Base-by-base conservation (phyloP, 345 rosid genomes). In the Brassica carinata region DNA sequence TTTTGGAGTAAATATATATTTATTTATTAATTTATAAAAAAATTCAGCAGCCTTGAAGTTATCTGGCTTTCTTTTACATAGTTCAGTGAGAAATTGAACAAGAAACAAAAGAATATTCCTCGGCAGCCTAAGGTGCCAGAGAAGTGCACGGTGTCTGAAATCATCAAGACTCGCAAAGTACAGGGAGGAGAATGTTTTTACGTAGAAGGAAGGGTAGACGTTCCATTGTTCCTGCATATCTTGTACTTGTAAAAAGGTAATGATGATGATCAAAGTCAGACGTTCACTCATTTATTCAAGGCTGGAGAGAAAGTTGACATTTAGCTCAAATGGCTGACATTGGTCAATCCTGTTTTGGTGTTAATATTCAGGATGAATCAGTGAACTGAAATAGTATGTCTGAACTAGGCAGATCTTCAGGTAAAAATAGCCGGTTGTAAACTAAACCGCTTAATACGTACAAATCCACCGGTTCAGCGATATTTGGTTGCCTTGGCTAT, bases 151-250 rank as follows among this genome's bases (percentile, higher is more conserved):
- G 87, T 91, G 43, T 87, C 90, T 40, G 87, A 74, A 82, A 86
- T 95, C 69, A 77, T 95, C 33, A 95, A 90, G 83, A 84, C 48
- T 18, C 84, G 97, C 64, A 93, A 87, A 89, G 83, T 86, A 67
- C 91, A 82, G 65, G 94, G 97, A 71, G 85, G 67, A 74, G 94
- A 90, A 55, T 88, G 90, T 82, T 90, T 85, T 75, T 94, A 91
- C 90, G 92, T 93, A 96, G 98, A 89, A 88, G 3, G 88, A 86
- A 40, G 96, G 98, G 71, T 85, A 84, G 79, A 85, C 90, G 55
- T 88, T 6, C 92, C 38, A 82, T 87, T 76, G 92, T 91, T 80
- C 90, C 94, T 66, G 90, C 92, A 38, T 92, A 91, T 88, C 94
- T 91, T 53, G 45, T 93, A 53, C 23, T 19, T 19, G 23, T 19